Conservation (phyloP, 768 basidiomycete species). For the Serendipita indica region DNA sequence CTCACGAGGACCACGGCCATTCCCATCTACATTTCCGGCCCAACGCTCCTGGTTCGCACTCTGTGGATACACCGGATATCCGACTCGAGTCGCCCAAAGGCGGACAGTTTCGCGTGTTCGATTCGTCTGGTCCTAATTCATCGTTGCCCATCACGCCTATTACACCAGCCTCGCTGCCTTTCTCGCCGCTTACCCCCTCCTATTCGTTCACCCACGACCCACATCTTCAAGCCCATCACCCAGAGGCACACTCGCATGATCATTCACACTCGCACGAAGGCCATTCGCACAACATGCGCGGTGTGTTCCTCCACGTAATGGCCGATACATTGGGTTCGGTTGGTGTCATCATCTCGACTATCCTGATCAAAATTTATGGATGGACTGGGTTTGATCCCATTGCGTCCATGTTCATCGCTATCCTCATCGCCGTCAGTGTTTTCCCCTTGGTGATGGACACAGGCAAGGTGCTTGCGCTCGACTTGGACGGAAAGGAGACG, state of each 20-base stretch:
- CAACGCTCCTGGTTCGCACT: neutral
- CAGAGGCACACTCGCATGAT: conserved; percentile 30
- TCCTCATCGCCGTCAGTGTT: conserved; percentile 89
- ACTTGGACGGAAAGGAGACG: conserved; percentile 42
- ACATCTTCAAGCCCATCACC: conserved; percentile 25
- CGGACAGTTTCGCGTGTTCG: neutral
- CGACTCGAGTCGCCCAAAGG: neutral
- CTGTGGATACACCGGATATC: neutral
- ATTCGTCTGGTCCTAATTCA: neutral
- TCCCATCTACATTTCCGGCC: neutral
- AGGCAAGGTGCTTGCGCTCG: conserved; percentile 73
- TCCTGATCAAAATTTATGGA: conserved; percentile 89
- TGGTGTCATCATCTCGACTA: conserved; percentile 92
- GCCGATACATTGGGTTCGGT: conserved; percentile 94
- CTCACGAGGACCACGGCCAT: conserved; percentile 30
- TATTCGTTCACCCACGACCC: conserved; percentile 42
- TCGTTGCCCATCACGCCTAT: neutral
- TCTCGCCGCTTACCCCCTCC: conserved; percentile 46
- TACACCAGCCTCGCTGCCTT: neutral
- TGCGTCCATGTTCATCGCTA: conserved; percentile 89
- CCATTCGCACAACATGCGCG: conserved; percentile 97
- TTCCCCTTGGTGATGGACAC: conserved; percentile 90
- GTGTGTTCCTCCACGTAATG: conserved; percentile 29
- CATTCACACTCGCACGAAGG: conserved; percentile 38
- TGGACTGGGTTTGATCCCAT: conserved; percentile 99